Evolutionary conservation across 73 alveolate species (phyloP).

Genomic region (Blepharisma japonicum): DNA sequence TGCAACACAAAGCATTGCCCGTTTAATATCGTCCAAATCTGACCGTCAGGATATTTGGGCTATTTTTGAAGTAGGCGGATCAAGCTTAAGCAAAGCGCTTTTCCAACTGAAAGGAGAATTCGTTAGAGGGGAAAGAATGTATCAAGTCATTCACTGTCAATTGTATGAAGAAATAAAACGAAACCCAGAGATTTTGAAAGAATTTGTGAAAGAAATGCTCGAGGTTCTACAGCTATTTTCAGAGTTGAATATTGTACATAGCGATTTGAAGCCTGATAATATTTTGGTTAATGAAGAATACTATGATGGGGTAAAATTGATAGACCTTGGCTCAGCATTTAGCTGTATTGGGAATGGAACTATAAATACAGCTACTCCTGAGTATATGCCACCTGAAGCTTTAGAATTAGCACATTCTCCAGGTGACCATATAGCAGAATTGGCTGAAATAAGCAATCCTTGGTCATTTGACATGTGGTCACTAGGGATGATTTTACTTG

Average conservation of each 20-base stretch:
- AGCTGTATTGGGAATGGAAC: conserved; percentile 33
- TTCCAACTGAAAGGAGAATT: conserved; percentile 73
- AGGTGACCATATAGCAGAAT: conserved; percentile 15
- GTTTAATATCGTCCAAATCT: conserved; percentile 35
- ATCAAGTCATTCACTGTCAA: conserved; percentile 43
- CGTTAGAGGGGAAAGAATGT: conserved; percentile 70
- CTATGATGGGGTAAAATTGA: conserved; percentile 47
- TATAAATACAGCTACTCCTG: conserved; percentile 65
- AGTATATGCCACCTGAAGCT: conserved; percentile 55
- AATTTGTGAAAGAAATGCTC: conserved; percentile 33
- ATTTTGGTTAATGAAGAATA: conserved; percentile 41
- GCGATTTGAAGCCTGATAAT: conserved; percentile 81
- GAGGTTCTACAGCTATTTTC: conserved; percentile 50
- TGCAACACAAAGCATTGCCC: conserved; percentile 46
- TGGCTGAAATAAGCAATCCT: conserved; percentile 40
- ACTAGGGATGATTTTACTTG: conserved; percentile 63
- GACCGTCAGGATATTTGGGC: conserved; percentile 62
- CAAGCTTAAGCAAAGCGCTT: conserved; percentile 47
- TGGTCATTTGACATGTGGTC: conserved; percentile 76
- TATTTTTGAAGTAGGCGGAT: conserved; percentile 60
- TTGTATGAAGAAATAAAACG: conserved; percentile 38
- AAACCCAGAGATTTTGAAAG: conserved; percentile 31
- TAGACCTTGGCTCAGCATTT: conserved; percentile 71
- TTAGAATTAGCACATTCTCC: conserved; percentile 33
- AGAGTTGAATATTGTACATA: conserved; percentile 55